These are phyloP conservation scores for Farysia itapuensis DNA, from an alignment of 1,284 basidiomycete genomes.

Conservation along the genomic window DNA sequence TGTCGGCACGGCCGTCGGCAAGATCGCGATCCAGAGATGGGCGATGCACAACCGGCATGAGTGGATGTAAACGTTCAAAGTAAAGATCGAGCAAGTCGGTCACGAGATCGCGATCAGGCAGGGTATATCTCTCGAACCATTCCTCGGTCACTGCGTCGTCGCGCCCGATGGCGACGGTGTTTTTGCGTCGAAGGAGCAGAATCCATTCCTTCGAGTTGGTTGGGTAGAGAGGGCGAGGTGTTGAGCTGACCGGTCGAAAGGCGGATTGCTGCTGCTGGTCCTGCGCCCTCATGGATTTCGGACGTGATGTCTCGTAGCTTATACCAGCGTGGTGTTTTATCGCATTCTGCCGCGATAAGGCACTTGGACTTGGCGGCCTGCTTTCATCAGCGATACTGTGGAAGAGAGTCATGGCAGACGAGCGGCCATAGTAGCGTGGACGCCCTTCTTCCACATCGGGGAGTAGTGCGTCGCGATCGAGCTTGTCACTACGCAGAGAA, in stretches of 20 bases:
- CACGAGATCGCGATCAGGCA: conserved; percentile 39
- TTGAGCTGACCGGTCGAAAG: background rate
- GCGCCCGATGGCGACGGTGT: conserved; percentile 45
- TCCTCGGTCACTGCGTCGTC: conserved; percentile 44
- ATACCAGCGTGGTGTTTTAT: conserved; percentile 16
- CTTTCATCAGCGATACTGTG: conserved; percentile 34
- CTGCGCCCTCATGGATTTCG: background rate
- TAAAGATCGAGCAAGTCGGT: conserved; percentile 37
- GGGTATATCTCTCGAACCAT: conserved; percentile 46
- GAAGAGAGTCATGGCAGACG: conserved; percentile 39
- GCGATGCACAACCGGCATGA: conserved; percentile 50
- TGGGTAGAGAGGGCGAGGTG: conserved; percentile 27
- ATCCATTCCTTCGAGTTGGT: conserved; percentile 53
- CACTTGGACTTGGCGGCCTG: conserved; percentile 34
- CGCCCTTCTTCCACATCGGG: conserved; percentile 51
- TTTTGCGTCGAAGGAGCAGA: conserved; percentile 43
- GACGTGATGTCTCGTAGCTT: conserved; percentile 33
- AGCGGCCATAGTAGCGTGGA: conserved; percentile 47
- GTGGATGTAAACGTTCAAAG: conserved; percentile 41
- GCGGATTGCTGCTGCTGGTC: background rate
- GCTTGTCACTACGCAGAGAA: too few species aligned
- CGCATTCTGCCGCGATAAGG: conserved; percentile 5
- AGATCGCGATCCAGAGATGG: conserved; percentile 42
- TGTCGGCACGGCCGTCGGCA: conserved; percentile 30
- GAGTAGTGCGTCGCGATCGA: conserved; percentile 28